Evolutionary conservation across 2,329 filamentous ascomycete species (phyloP).

Genomic region (Shiraia sp.): DNA sequence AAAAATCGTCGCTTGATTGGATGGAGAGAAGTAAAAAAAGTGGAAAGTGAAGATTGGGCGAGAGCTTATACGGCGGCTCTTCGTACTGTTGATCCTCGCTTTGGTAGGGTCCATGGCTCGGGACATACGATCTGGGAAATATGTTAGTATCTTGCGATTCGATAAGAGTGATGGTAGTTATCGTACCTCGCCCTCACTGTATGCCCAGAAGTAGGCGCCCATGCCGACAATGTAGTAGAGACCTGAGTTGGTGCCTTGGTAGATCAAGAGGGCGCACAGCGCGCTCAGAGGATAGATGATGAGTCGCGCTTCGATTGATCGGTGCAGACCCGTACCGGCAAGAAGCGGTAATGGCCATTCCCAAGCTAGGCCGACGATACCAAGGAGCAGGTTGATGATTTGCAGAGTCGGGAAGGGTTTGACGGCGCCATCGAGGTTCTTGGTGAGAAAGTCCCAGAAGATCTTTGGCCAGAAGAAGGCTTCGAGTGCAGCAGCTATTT

Average conservation of each 20-base stretch:
- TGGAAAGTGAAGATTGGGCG: conserved; percentile 1
- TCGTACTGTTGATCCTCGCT: conserved; percentile 41
- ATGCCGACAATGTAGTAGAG: conserved; percentile 90
- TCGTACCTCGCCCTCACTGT: conserved; percentile 93
- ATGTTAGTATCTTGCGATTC: conserved; percentile 12
- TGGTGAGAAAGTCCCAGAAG: conserved; percentile 96
- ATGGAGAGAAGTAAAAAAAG: conserved; percentile 1
- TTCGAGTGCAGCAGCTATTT: conserved; percentile 80
- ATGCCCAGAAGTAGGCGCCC: conserved; percentile 92
- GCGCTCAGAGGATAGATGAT: conserved; percentile 79
- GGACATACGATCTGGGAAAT: conserved; percentile 50
- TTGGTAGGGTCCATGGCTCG: conserved; percentile 56
- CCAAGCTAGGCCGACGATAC: conserved; percentile 76
- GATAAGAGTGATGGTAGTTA: not conserved
- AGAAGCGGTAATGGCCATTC: conserved; percentile 84
- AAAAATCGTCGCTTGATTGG: not conserved
- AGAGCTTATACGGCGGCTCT: conserved; percentile 20
- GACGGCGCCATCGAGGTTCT: conserved; percentile 82
- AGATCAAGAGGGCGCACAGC: conserved; percentile 75
- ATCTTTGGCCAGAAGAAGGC: conserved; percentile 98
- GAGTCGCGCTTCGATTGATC: conserved; percentile 84
- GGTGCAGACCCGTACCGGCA: conserved; percentile 77
- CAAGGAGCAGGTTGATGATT: conserved; percentile 84
- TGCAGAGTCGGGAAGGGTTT: conserved; percentile 88
- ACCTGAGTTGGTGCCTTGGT: conserved; percentile 90